Evolutionary conservation across 2,329 filamentous ascomycete genomes (phyloP).

Genomic region (Ophiosphaerella narmari): DNA sequence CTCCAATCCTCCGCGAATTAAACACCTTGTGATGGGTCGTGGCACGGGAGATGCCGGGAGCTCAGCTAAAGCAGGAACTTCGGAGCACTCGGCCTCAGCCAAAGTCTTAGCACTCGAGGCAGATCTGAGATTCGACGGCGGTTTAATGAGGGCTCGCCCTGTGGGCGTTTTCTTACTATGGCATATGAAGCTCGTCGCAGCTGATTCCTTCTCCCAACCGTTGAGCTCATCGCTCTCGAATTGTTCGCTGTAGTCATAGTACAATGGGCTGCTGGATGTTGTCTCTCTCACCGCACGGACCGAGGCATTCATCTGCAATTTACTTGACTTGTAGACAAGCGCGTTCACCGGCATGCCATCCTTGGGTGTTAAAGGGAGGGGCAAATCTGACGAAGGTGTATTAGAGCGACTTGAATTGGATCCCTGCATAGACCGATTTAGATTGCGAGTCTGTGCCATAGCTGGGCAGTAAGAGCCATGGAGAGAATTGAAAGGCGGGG

Average conservation of each 20-base stretch:
- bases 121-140: neutral
- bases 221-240: slow-evolving; percentile 34
- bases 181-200: slow-evolving; percentile 48
- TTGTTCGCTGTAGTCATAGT: slow-evolving; percentile 46
- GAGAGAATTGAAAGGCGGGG: slow-evolving; percentile 31
- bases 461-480: slow-evolving; percentile 23
- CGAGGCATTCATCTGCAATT: slow-evolving; percentile 33
- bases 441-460: slow-evolving; percentile 24
- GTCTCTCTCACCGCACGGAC: slow-evolving; percentile 34
- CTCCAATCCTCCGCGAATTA: slow-evolving; percentile 35
- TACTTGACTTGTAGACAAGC: slow-evolving; percentile 19
- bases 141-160: slow-evolving; percentile 21
- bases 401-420: slow-evolving; percentile 42
- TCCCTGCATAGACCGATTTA: slow-evolving; percentile 24
- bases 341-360: slow-evolving; percentile 45
- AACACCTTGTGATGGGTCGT: slow-evolving; percentile 39
- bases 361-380: slow-evolving; percentile 51
- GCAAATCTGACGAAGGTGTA: slow-evolving; percentile 50
- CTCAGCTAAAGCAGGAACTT: slow-evolving; percentile 21
- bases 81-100: slow-evolving; percentile 7
- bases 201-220: slow-evolving; percentile 18
- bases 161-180: slow-evolving; percentile 51
- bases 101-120: neutral
- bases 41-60: slow-evolving; percentile 40
- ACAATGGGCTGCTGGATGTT: slow-evolving; percentile 22